Conservation (phyloP, 495 filamentous ascomycete species). For the Melanomma pulvis-pyrius region DNA sequence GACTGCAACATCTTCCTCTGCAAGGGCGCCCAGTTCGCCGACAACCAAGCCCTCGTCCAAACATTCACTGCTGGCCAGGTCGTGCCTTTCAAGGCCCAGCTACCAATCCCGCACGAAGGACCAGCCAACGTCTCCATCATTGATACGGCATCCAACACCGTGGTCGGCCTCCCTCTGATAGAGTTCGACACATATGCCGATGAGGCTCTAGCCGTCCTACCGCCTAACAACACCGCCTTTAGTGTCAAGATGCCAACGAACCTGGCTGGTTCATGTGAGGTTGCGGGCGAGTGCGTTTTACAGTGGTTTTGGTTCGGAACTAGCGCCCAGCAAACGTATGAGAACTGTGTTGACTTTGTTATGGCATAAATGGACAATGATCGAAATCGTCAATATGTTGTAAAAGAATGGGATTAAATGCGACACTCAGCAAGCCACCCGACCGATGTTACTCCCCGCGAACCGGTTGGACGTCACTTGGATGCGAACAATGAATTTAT, state of each 20-base stretch:
- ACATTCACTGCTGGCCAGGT: constrained; percentile 19
- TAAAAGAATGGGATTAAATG: neutral
- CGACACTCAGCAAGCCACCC: neutral
- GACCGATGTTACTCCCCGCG: neutral
- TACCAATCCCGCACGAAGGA: constrained; percentile 31
- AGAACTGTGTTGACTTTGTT: constrained; percentile 35
- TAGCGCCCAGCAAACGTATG: constrained; percentile 29
- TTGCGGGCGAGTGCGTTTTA: constrained; percentile 24
- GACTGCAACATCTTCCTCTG: constrained; percentile 31
- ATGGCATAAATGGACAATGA: constrained; percentile 1
- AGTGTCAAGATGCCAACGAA: constrained; percentile 25
- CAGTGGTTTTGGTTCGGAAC: constrained; percentile 37
- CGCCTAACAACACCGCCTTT: constrained; percentile 25
- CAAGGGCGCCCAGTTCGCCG: constrained; percentile 34
- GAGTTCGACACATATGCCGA: constrained; percentile 31
- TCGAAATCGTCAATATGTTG: neutral
- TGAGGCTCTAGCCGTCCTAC: constrained; percentile 26
- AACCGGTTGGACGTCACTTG: neutral
- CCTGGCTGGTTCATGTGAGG: constrained; percentile 11
- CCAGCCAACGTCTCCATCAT: constrained; percentile 29
- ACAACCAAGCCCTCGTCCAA: constrained; percentile 24
- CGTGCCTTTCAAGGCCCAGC: constrained; percentile 16
- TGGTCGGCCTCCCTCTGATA: constrained; percentile 17
- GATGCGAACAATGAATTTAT: neutral
- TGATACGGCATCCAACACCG: constrained; percentile 23